Conservation (phyloP, 164 flowering plant genomes). For the Dillenia turbinata region DNA sequence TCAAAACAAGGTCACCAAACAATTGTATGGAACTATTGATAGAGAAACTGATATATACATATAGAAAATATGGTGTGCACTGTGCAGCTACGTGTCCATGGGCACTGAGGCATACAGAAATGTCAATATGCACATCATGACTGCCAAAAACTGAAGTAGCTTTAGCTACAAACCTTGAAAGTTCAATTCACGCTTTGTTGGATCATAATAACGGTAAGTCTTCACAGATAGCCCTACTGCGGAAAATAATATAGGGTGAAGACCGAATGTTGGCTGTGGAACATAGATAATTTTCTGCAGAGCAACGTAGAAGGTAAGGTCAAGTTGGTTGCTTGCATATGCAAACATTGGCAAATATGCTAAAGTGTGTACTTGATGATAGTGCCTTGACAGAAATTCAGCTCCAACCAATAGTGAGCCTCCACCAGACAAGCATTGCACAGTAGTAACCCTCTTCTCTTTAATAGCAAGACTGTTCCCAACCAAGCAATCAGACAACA, state of each 20-base stretch:
- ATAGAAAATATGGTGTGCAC: too few species aligned
- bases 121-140: too few species aligned
- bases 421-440: constrained; percentile 91
- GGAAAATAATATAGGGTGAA: constrained; percentile 82
- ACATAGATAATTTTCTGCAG: constrained; percentile 80
- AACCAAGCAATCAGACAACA: constrained; percentile 7
- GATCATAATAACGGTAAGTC: constrained; percentile 89
- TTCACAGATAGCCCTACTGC: constrained; percentile 83
- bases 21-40: too few species aligned
- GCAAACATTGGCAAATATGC: neutral
- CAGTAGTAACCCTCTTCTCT: constrained; percentile 85
- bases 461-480: constrained; percentile 78
- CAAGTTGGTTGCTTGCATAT: neutral
- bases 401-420: constrained; percentile 96
- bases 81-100: too few species aligned
- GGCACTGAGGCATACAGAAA: too few species aligned
- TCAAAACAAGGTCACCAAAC: too few species aligned
- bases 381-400: constrained; percentile 86
- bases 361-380: constrained; percentile 56
- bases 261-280: constrained; percentile 97
- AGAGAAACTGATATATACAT: too few species aligned
- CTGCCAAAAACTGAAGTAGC: too few species aligned
- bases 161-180: constrained; percentile 75
- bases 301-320: constrained; percentile 2
- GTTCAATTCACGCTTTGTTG: constrained; percentile 83